phyloP scores from a whole-genome alignment of 331 rosid species.

The Saraca asoca region DNA sequence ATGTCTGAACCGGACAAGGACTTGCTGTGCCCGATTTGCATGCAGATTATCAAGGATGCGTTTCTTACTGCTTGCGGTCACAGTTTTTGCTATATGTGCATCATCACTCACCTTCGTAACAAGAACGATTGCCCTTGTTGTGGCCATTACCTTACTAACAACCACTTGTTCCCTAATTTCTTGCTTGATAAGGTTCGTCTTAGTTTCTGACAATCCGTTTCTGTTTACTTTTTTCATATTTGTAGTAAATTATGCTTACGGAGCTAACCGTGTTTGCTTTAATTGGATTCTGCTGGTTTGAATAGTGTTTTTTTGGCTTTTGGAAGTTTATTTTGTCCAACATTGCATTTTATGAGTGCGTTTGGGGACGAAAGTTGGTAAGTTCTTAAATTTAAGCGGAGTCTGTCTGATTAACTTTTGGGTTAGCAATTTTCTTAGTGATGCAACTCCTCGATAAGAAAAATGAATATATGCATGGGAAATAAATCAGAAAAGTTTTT shows the following conservation, averaged over 20 bases:
- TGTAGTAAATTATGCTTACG: neutral
- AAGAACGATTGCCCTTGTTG: constrained; percentile 99
- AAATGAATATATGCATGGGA: neutral
- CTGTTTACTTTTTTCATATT: neutral
- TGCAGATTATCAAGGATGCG: constrained; percentile 86
- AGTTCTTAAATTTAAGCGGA: neutral
- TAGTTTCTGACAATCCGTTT: neutral
- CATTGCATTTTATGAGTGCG: constrained; percentile 4
- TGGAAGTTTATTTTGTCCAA: neutral
- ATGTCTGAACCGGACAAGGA: constrained; percentile 72
- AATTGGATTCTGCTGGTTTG: constrained; percentile 3
- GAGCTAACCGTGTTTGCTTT: neutral
- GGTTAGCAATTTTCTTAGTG: neutral
- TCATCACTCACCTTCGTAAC: constrained; percentile 86
- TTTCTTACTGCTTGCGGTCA: constrained; percentile 92
- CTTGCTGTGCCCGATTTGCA: constrained; percentile 92
- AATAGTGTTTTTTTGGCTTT: constrained; percentile 5
- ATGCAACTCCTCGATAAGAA: neutral
- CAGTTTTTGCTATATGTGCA: constrained; percentile 97
- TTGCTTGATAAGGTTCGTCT: constrained; percentile 76
- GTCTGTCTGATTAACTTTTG: neutral
- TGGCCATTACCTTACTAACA: constrained; percentile 69
- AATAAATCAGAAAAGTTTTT: neutral
- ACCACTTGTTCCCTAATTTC: constrained; percentile 75
- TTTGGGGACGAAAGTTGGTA: constrained; percentile 1